Evolutionary conservation across 495 filamentous ascomycete genomes (phyloP).

Genomic region (Xylaria scruposa): DNA sequence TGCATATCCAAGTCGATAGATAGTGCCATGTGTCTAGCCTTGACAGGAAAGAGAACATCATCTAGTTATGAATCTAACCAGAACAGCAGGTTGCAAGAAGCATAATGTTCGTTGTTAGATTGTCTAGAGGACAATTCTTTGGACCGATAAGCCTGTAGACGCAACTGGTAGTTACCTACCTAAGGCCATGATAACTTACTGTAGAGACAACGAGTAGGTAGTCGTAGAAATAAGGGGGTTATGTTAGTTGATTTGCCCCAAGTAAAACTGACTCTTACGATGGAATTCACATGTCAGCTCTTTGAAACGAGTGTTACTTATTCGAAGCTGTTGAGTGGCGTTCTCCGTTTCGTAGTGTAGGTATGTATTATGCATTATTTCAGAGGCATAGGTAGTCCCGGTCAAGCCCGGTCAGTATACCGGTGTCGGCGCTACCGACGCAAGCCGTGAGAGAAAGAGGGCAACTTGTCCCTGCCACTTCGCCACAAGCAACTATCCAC

Average conservation of each 20-base stretch:
- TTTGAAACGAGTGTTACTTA: neutral
- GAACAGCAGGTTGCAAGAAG: neutral
- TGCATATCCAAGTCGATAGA: neutral
- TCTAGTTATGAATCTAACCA: neutral
- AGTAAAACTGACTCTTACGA: slow-evolving; percentile 3
- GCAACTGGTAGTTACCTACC: neutral
- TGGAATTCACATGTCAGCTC: slow-evolving; percentile 2
- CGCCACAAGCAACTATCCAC: neutral
- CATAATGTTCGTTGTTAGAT: neutral
- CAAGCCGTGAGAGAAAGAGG: neutral
- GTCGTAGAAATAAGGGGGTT: neutral
- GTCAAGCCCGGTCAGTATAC: neutral
- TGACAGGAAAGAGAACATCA: slow-evolving; percentile 1
- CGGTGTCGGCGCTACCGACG: slow-evolving; percentile 22
- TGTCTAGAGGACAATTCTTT: neutral
- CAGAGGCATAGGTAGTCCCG: neutral
- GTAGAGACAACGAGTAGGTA: neutral
- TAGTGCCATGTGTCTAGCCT: neutral
- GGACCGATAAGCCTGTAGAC: neutral
- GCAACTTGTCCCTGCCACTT: slow-evolving; percentile 2
- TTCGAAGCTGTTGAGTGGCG: neutral
- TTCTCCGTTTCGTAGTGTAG: neutral
- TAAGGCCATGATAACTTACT: neutral
- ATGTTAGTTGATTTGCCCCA: neutral
- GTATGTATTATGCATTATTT: neutral